Conservation (phyloP, 1,139 yeast genomes). For the Yamadazyma dushanensis region DNA sequence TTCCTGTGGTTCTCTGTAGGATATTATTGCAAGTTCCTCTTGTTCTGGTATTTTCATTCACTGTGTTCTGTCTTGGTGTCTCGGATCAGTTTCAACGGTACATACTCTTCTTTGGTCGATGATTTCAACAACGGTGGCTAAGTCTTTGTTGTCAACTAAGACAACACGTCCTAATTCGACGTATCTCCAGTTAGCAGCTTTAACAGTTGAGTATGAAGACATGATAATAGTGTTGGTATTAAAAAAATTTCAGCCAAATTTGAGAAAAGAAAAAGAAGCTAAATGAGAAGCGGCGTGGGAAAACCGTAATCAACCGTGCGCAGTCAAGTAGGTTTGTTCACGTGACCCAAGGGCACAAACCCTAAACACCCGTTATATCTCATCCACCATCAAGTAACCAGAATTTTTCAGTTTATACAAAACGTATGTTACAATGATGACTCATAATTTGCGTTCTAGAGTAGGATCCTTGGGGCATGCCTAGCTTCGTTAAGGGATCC, state of each 20-base stretch:
- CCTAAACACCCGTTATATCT: conserved; percentile 6
- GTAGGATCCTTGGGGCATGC: conserved; percentile 44
- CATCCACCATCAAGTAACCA: no score
- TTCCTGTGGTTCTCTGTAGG: no score
- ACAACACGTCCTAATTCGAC: conserved; percentile 99
- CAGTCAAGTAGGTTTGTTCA: not conserved
- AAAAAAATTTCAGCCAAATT: conserved; percentile 17
- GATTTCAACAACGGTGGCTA: conserved; percentile 96
- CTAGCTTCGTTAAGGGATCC: conserved; percentile 44
- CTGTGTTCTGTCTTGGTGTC: not conserved
- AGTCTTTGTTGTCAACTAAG: conserved; percentile 76
- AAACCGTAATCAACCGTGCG: conserved; percentile 7
- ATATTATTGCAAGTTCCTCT: no score
- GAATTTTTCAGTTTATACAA: no score
- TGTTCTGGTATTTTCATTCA: not conserved
- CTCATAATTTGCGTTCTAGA: conserved; percentile 56
- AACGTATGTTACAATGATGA: conserved; percentile 33
- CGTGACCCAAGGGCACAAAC: conserved; percentile 8
- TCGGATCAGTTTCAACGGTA: conserved; percentile 23
- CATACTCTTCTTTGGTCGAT: conserved; percentile 98
- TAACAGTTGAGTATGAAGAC: conserved; percentile 65
- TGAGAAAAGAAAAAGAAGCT: conserved; percentile 6
- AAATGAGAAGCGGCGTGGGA: not conserved
- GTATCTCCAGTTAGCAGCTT: conserved; percentile 98
- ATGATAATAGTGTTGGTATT: conserved; percentile 19